Percentiles rank a stretch among this genome's conserved stretches.
Conservation (phyloP, 306 rosid species). For the Vigna angularis region DNA sequence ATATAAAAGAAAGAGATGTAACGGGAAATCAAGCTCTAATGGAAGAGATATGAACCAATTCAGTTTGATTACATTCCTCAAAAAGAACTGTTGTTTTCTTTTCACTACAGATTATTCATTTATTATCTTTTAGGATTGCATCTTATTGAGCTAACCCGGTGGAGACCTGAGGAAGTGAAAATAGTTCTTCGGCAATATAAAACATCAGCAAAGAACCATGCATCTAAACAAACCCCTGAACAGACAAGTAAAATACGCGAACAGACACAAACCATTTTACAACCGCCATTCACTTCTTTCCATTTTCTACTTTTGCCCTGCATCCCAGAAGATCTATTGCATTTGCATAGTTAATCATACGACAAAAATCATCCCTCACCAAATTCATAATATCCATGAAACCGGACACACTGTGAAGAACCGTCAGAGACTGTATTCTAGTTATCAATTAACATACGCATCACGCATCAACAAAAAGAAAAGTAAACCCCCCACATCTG, state of each 20-base stretch:
- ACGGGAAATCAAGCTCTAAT: constrained; percentile 12
- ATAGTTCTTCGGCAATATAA: not conserved
- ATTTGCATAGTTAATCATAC: not conserved
- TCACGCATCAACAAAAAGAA: not conserved
- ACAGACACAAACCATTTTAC: not conserved
- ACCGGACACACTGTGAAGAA: constrained; percentile 31
- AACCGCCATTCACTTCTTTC: not conserved
- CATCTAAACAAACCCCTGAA: not conserved
- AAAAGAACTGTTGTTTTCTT: not conserved
- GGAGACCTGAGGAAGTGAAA: constrained; percentile 8
- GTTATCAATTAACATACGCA: not conserved
- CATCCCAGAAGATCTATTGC: constrained; percentile 15
- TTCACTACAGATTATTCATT: not conserved
- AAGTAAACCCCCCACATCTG: not conserved
- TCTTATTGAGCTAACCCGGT: not conserved
- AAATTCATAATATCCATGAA: constrained; percentile 14
- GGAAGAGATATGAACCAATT: constrained; percentile 16
- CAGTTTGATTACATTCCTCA: not conserved
- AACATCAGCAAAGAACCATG: constrained; percentile 5
- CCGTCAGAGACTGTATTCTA: not conserved
- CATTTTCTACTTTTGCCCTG: not conserved
- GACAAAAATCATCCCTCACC: constrained; percentile 7
- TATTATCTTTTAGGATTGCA: constrained; percentile 11
- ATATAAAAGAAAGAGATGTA: constrained; percentile 19
- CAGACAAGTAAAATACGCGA: not conserved